Conservation (phyloP, 371 early-diverging fungal genomes). For the Mucor velutinosus region DNA sequence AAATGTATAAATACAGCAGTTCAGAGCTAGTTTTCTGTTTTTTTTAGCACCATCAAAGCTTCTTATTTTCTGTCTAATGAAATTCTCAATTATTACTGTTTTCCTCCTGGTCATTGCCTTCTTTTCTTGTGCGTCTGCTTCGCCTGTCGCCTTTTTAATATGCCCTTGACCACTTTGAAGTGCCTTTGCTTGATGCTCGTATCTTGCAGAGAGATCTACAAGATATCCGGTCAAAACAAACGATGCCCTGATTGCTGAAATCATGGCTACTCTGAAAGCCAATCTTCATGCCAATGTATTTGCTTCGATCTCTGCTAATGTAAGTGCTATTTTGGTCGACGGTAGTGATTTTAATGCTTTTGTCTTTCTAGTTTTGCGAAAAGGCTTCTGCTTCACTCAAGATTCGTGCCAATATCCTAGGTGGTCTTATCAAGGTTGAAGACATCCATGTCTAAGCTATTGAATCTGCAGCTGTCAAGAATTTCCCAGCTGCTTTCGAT, state of each 20-base stretch:
- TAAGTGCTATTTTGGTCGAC: neutral
- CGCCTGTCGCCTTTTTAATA: neutral
- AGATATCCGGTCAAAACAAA: conserved; percentile 15
- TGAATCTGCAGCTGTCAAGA: conserved; percentile 25
- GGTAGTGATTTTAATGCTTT: neutral
- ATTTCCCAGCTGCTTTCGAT: conserved; percentile 17
- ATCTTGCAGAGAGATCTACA: neutral
- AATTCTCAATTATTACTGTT: conserved; percentile 12
- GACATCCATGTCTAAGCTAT: conserved; percentile 20
- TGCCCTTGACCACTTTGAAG: neutral
- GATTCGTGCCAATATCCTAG: conserved; percentile 19
- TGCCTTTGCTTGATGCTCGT: neutral
- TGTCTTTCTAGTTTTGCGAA: conserved; percentile 7
- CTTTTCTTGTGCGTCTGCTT: conserved; percentile 3
- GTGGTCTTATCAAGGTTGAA: conserved; percentile 21
- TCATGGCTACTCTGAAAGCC: conserved; percentile 15
- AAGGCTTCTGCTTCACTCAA: conserved; percentile 10
- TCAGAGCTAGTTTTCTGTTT: neutral
- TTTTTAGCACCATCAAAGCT: neutral
- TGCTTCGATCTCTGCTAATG: conserved; percentile 18
- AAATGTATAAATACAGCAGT: neutral
- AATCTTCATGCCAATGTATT: conserved; percentile 18
- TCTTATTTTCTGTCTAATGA: conserved; percentile 5
- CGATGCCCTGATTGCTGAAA: conserved; percentile 15
- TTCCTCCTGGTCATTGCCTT: conserved; percentile 2